Percentiles rank a stretch among this genome's conserved stretches.
These are phyloP conservation scores for Cyberlindnera mississippiensis DNA, from an alignment of 805 yeast genomes.

Conservation along the genomic window DNA sequence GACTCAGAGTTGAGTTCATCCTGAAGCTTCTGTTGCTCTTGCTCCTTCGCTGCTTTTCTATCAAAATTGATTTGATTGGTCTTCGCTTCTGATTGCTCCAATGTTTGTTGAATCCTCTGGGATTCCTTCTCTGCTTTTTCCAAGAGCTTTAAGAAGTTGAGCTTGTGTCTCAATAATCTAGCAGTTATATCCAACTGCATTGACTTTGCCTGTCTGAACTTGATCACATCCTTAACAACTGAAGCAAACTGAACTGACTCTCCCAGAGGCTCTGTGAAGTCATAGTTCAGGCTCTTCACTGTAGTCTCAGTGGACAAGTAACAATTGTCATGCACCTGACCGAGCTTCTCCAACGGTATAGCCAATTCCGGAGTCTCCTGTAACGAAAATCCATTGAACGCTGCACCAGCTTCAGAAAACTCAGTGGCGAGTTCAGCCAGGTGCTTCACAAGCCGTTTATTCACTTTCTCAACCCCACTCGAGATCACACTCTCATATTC, in stretches of 20 bases:
- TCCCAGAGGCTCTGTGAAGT: slow-evolving; percentile 63
- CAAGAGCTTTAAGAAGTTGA: slow-evolving; percentile 31
- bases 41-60: slow-evolving; percentile 22
- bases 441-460: slow-evolving; percentile 48
- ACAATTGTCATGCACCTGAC: slow-evolving; percentile 78
- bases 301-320: slow-evolving; percentile 49
- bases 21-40: slow-evolving; percentile 12
- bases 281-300: slow-evolving; percentile 49
- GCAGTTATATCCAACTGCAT: slow-evolving; percentile 41
- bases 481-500: slow-evolving; percentile 44
- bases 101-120: slow-evolving; percentile 35
- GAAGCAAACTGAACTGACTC: slow-evolving; percentile 66
- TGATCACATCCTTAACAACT: slow-evolving; percentile 50
- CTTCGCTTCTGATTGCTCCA: slow-evolving; percentile 22
- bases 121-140: slow-evolving; percentile 43
- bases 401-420: slow-evolving; percentile 70
- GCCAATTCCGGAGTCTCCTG: slow-evolving; percentile 42
- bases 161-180: slow-evolving; percentile 35
- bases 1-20: slow-evolving; percentile 1
- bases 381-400: slow-evolving; percentile 54
- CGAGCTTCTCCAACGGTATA: slow-evolving; percentile 67
- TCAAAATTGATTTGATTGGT: slow-evolving; percentile 29
- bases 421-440: slow-evolving; percentile 54
- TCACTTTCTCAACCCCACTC: slow-evolving; percentile 50
- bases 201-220: slow-evolving; percentile 49